Conservation (phyloP, 768 basidiomycete genomes). For the Tubosaeta brunneosetosa region DNA sequence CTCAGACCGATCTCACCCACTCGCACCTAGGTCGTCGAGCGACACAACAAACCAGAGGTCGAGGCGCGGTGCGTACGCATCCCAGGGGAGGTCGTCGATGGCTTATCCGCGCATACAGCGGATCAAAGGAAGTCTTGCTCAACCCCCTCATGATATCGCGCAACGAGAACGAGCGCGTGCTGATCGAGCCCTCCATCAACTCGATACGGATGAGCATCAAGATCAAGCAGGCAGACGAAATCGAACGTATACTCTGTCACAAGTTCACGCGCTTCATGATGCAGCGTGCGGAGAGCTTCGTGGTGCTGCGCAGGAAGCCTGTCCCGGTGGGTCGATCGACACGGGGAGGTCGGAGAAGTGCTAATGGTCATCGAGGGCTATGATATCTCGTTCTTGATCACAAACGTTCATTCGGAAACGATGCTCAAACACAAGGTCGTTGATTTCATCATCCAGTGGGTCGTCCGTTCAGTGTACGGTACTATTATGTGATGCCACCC, state of each 20-base stretch:
- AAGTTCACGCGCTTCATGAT: constrained; percentile 99
- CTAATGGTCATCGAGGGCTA: constrained; percentile 65
- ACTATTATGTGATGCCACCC: neutral
- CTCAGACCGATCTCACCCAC: constrained; percentile 8
- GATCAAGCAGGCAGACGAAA: constrained; percentile 99
- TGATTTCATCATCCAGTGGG: constrained; percentile 98
- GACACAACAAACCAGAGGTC: constrained; percentile 96
- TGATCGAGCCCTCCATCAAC: constrained; percentile 97
- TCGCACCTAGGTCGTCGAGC: constrained; percentile 73
- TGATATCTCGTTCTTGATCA: constrained; percentile 97
- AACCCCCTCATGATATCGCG: constrained; percentile 93
- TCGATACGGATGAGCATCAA: constrained; percentile 95
- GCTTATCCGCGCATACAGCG: constrained; percentile 41
- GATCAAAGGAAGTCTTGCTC: constrained; percentile 90
- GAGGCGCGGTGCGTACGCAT: constrained; percentile 64
- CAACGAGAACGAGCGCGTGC: constrained; percentile 94
- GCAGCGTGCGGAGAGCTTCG: constrained; percentile 96
- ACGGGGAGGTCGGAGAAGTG: constrained; percentile 5
- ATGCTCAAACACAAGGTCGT: constrained; percentile 99
- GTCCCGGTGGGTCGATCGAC: constrained; percentile 56
- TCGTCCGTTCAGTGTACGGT: constrained; percentile 14
- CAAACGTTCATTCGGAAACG: constrained; percentile 93
- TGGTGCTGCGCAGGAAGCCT: constrained; percentile 93
- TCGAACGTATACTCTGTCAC: constrained; percentile 94
- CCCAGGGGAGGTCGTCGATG: neutral